Conservation (phyloP, 2,329 filamentous ascomycete species). For the Diaporthe humulicola region DNA sequence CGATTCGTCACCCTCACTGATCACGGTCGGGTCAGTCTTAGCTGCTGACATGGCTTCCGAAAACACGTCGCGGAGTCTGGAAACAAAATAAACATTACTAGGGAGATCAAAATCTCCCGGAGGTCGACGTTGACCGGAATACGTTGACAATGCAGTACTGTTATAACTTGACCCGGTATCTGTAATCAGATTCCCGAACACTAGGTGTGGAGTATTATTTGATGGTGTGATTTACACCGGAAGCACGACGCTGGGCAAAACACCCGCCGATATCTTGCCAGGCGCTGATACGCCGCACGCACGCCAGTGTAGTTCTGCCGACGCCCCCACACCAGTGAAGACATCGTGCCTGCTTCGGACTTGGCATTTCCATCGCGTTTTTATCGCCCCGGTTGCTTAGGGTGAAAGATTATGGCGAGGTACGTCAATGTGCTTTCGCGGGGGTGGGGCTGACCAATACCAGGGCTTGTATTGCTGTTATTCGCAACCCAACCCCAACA, state of each 20-base stretch:
- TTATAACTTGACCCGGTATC: not conserved
- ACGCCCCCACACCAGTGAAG: slow-evolving; percentile 4
- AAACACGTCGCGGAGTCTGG: no score
- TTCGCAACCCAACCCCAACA: slow-evolving; percentile 15
- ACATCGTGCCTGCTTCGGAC: not conserved
- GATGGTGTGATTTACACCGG: slow-evolving; percentile 6
- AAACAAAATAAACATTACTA: no score
- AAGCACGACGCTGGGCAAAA: not conserved
- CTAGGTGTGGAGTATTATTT: not conserved
- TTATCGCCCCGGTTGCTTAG: no score
- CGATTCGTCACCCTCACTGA: not conserved
- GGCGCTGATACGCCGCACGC: not conserved
- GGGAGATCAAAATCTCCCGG: no score
- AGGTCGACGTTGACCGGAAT: not conserved
- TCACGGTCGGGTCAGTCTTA: not conserved
- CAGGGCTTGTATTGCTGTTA: not conserved
- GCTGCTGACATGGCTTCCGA: not conserved
- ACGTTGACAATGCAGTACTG: not conserved
- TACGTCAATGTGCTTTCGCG: not conserved
- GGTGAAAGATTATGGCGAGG: not conserved
- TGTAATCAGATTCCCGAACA: not conserved
- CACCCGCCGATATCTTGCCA: not conserved
- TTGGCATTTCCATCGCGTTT: not conserved
- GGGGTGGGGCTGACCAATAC: not conserved
- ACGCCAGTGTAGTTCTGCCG: no score